Conservation (phyloP, 352 stramenopile species). For the Phytophthora pseudosyringae region DNA sequence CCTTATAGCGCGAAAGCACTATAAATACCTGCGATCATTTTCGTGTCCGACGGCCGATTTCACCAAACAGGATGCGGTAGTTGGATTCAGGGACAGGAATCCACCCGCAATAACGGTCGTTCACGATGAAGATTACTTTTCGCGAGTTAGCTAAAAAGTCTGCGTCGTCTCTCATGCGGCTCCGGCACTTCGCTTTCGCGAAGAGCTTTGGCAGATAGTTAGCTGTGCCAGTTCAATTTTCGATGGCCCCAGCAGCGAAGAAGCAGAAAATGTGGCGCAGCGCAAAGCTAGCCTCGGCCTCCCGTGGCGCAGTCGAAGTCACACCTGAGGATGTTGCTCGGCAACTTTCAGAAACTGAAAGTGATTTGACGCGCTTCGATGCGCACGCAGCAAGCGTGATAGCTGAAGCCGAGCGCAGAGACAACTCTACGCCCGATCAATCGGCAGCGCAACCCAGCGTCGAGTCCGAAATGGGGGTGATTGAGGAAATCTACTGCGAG, state of each 20-base stretch:
- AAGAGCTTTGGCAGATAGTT: too few species aligned
- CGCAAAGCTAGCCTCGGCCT: neutral
- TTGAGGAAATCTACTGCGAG: conserved; percentile 95
- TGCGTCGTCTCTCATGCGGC: conserved; percentile 13
- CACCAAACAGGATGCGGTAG: neutral
- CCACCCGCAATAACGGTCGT: neutral
- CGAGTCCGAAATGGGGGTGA: conserved; percentile 89
- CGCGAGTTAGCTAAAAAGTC: conserved; percentile 1
- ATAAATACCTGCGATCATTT: too few species aligned
- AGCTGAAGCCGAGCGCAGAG: neutral
- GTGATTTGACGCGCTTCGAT: conserved; percentile 6
- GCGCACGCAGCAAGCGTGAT: neutral
- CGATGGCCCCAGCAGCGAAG: conserved; percentile 4
- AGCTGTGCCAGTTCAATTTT: neutral
- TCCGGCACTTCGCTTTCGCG: neutral
- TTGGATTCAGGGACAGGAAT: conserved; percentile 7
- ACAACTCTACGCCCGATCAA: too few species aligned
- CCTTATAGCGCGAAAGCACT: too few species aligned
- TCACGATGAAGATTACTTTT: neutral
- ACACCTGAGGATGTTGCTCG: neutral
- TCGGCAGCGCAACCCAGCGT: too few species aligned
- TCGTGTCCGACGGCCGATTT: too few species aligned
- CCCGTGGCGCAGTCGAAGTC: neutral
- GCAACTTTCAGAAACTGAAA: neutral
- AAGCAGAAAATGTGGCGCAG: conserved; percentile 9